Conservation (phyloP, 306 rosid genomes). For the Dryas alaskensis region DNA sequence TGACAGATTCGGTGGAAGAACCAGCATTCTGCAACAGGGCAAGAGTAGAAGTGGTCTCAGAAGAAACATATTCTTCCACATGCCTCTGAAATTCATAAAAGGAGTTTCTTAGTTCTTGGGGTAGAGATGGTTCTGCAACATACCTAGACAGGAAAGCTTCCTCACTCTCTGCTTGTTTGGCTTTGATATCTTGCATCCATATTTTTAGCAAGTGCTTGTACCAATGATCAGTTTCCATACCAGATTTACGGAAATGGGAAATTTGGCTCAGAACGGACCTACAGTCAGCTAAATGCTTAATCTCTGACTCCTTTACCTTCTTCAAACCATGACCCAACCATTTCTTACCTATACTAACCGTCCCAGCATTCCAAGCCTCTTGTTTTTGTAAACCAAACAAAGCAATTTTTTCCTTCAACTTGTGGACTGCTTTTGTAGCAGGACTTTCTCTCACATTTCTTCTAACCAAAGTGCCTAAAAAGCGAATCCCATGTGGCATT, state of each 20-base stretch:
- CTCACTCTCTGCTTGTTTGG: conserved; percentile 54
- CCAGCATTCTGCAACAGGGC: conserved; percentile 60
- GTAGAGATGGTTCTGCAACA: conserved; percentile 72
- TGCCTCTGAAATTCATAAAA: conserved; percentile 60
- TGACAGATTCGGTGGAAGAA: conserved; percentile 37
- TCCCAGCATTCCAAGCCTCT: conserved; percentile 75
- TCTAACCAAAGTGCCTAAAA: conserved; percentile 62
- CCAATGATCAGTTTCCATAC: conserved; percentile 99
- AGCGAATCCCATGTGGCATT: conserved; percentile 41
- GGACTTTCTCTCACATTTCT: conserved; percentile 59
- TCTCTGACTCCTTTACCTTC: conserved; percentile 91
- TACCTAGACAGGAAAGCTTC: conserved; percentile 58
- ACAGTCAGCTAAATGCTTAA: conserved; percentile 62
- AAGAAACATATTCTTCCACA: conserved; percentile 60
- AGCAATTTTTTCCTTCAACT: conserved; percentile 76
- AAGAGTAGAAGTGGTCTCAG: conserved; percentile 63
- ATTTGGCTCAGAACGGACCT: conserved; percentile 55
- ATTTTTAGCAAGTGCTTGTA: conserved; percentile 69
- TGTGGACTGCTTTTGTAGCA: conserved; percentile 75
- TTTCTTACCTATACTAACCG: conserved; percentile 71
- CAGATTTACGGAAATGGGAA: conserved; percentile 66
- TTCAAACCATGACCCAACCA: conserved; percentile 90
- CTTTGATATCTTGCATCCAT: conserved; percentile 75
- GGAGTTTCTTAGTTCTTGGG: conserved; percentile 62
- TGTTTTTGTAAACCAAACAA: conserved; percentile 66